A percentile compares a stretch with the other conserved stretches of the same genome.
Conservation (phyloP, 441 rosid genomes). For the Populus hybrid region DNA sequence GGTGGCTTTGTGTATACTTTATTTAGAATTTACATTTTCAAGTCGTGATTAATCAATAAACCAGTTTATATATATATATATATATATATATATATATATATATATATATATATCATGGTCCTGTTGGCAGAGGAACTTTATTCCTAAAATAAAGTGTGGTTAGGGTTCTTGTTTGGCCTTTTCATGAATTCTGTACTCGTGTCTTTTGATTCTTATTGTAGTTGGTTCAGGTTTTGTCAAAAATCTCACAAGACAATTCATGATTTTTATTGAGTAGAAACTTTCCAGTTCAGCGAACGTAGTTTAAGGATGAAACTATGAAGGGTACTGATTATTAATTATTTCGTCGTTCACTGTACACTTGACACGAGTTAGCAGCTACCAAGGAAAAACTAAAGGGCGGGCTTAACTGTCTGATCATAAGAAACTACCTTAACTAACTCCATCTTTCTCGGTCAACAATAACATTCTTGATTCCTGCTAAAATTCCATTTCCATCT, state of each 20-base stretch:
- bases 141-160: too few relatives aligned
- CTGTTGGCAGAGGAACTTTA: too few relatives aligned
- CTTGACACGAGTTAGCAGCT: neutral
- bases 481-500: neutral
- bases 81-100: too few relatives aligned
- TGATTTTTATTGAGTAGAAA: neutral
- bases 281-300: neutral
- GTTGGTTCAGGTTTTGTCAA: neutral
- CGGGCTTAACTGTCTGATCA: slow-evolving; percentile 4
- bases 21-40: too few relatives aligned
- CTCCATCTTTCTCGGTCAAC: slow-evolving; percentile 29
- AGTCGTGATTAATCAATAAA: too few relatives aligned
- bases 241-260: neutral
- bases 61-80: too few relatives aligned
- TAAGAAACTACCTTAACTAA: neutral
- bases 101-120: too few relatives aligned
- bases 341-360: neutral
- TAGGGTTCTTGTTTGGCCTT: too few relatives aligned
- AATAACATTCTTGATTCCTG: neutral
- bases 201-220: neutral
- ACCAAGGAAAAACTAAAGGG: neutral
- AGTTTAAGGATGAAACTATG: neutral
- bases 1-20: too few relatives aligned
- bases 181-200: too few relatives aligned
- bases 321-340: neutral